Evolutionary conservation across 1,139 yeast species (phyloP), one percentile per base, ranked within the genome.

Genomic region (Yamadazyma mexicana): DNA sequence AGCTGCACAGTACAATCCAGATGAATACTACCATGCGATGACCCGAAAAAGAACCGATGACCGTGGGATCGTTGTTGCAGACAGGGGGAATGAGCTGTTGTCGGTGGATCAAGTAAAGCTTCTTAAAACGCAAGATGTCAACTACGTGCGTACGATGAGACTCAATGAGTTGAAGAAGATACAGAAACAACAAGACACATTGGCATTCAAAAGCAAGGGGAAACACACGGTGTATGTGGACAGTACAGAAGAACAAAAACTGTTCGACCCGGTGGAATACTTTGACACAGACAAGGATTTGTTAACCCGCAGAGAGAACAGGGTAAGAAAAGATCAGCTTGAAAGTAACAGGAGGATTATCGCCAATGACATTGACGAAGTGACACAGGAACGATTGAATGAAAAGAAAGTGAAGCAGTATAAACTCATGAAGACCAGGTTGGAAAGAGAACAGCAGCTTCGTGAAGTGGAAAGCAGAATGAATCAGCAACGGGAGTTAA

Each of bases 21-120:
- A 92, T 73, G 98, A 92, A 62, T 92, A 86, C 66, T 88, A 89
- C 63, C 96, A 88, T 77, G 92, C 88, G 16, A 92, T 92, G 98
- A 79, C 83, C 32, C 71, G 74, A 18, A 71, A 73, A 45, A 74
- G 72, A 51, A 81, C 95, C 3, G 95, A 87, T 49, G 69, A 73
- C 3, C 59, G 66, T 8, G 97, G 97, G 1, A 70, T 86, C 11
- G 58, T 84, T 37, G 62, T 86, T 9, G 64, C 82, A 2, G 87
- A 86, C 33, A 69, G 95, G 49, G 89, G 80, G 23, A 77, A 74
- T 33, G 86, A 81, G 48, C 66, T 67, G 28, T 65, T 92, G 44
- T 66, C 81, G 11, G 77, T 75, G 37, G 96, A 83, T 44, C 95
- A 91, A 53, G 87, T 84, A 38, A 81, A 86, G 58, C 69, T 92